These are phyloP conservation scores for Rubus idaeus DNA, from an alignment of 306 rosid genomes.

Conservation along the genomic window DNA sequence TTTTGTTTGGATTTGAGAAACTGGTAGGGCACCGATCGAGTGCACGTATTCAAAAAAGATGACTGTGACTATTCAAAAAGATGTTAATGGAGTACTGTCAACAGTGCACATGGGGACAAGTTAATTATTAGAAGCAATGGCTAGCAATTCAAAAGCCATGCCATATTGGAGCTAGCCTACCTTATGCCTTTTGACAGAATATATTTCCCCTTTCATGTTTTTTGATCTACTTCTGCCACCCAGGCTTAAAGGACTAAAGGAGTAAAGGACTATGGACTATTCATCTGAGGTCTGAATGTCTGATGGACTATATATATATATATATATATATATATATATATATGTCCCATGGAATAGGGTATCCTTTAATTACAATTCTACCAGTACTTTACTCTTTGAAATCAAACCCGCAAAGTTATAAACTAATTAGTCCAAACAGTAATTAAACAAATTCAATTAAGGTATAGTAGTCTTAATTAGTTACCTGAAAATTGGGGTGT, in stretches of 20 bases:
- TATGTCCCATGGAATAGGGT: not conserved
- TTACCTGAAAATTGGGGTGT: conserved; percentile 63
- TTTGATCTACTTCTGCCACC: not conserved
- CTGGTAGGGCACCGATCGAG: conserved; percentile 12
- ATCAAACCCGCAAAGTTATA: not conserved
- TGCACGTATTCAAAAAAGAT: not conserved
- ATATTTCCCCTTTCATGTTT: not conserved
- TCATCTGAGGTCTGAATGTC: not conserved
- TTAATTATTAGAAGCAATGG: conserved; percentile 20
- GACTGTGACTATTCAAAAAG: conserved; percentile 28
- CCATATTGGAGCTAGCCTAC: not conserved
- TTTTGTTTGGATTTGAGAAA: conserved; percentile 16
- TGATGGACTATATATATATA: not conserved
- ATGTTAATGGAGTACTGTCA: not conserved
- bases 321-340: too few relatives aligned
- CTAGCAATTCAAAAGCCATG: not conserved
- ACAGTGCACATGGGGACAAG: conserved; percentile 1
- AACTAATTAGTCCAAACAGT: too few relatives aligned
- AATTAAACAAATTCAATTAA: not conserved
- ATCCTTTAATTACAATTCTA: not conserved
- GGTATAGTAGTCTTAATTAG: not conserved
- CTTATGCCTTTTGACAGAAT: conserved; percentile 10
- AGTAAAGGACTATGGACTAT: conserved; percentile 9
- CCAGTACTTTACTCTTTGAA: too few relatives aligned
- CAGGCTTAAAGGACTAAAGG: not conserved